A percentile compares a stretch with the other conserved stretches of the same genome.
Evolutionary conservation across 2,329 filamentous ascomycete species (phyloP).

Genomic region (Colletotrichum sidae): DNA sequence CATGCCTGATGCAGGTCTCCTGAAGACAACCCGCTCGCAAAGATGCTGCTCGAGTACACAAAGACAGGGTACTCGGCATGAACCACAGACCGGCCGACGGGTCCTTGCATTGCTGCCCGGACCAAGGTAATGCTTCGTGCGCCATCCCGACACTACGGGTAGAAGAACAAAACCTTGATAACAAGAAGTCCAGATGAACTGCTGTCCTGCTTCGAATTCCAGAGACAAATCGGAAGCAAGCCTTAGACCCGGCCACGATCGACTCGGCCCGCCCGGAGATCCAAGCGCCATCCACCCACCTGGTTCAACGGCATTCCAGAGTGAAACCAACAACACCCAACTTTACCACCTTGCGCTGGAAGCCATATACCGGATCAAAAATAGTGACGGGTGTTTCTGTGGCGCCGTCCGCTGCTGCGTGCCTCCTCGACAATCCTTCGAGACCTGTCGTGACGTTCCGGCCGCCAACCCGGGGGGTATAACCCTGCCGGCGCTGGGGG

Average conservation of each 20-base stretch:
- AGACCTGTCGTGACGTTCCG: not conserved
- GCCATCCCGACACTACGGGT: not conserved
- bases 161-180: slow-evolving; percentile 6
- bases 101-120: slow-evolving; percentile 14
- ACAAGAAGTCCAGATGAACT: slow-evolving; percentile 24
- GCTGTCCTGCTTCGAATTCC: not conserved
- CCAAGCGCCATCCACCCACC: slow-evolving; percentile 24
- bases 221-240: slow-evolving; percentile 27
- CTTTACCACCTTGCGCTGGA: not conserved
- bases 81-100: not conserved
- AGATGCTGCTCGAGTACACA: not conserved
- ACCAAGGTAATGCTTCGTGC: slow-evolving; percentile 3
- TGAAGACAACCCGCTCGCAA: slow-evolving; percentile 1
- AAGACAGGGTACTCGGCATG: not conserved
- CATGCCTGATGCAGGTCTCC: slow-evolving; percentile 1
- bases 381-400: not conserved
- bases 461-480: slow-evolving; percentile 13
- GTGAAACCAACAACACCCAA: not conserved
- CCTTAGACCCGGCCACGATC: slow-evolving; percentile 18
- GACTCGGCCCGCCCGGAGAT: slow-evolving; percentile 34
- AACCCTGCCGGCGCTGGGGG: not conserved
- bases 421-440: not conserved
- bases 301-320: not conserved
- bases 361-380: not conserved
- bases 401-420: slow-evolving; percentile 4